A percentile compares a stretch with the other conserved stretches of the same genome.
Conservation (phyloP, 768 basidiomycete species). For the Dendrothele bispora region DNA sequence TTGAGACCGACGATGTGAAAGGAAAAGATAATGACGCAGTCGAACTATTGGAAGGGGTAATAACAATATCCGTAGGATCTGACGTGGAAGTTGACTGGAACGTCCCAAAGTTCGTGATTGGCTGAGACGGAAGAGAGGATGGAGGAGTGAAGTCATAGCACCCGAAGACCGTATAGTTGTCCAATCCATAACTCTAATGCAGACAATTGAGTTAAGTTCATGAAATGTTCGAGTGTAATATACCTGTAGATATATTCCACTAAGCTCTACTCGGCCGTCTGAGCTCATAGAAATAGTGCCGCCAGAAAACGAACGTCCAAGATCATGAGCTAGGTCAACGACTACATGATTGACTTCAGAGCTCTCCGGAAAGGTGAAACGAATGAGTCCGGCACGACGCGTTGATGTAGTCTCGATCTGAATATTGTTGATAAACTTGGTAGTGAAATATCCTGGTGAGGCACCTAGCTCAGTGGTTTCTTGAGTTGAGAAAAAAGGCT, state of each 20-base stretch:
- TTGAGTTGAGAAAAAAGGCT: neutral
- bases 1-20: slow-evolving; percentile 34
- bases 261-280: slow-evolving; percentile 35
- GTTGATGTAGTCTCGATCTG: slow-evolving; percentile 60
- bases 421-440: slow-evolving; percentile 45
- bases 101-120: slow-evolving; percentile 34
- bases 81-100: slow-evolving; percentile 35
- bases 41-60: slow-evolving; percentile 23
- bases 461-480: slow-evolving; percentile 35
- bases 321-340: slow-evolving; percentile 43
- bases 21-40: slow-evolving; percentile 34
- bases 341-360: slow-evolving; percentile 47
- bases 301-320: slow-evolving; percentile 48
- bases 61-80: slow-evolving; percentile 32
- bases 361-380: slow-evolving; percentile 54
- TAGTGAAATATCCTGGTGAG: slow-evolving; percentile 48
- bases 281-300: slow-evolving; percentile 35
- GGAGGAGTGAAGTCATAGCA: slow-evolving; percentile 47
- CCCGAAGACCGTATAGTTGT: slow-evolving; percentile 48
- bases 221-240: neutral
- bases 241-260: slow-evolving; percentile 47
- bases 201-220: neutral
- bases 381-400: slow-evolving; percentile 56
- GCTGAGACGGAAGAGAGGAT: slow-evolving; percentile 16
- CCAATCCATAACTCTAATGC: slow-evolving; percentile 44